A percentile compares a stretch with the other conserved stretches of the same genome.
phyloP scores from a whole-genome alignment of 2,329 filamentous ascomycete species.

The Fulvia fulva region DNA sequence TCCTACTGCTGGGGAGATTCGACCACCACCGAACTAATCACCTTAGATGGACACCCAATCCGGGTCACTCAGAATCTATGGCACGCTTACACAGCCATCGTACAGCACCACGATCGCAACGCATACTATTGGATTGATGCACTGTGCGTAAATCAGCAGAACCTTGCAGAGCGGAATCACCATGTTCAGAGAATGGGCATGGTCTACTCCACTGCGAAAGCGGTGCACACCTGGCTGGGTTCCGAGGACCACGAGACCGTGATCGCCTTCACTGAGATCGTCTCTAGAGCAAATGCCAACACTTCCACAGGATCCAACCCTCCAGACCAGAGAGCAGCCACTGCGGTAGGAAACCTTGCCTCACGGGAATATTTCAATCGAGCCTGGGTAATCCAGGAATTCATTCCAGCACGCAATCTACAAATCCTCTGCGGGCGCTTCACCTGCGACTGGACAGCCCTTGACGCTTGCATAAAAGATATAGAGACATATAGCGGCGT shows the following conservation, averaged over 20 bases:
- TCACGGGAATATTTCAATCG: neutral
- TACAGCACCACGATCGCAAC: neutral
- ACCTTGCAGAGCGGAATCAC: constrained; percentile 5
- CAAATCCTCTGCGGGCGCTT: neutral
- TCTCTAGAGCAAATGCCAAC: neutral
- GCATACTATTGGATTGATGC: constrained; percentile 13
- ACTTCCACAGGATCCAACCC: neutral
- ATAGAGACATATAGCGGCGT: neutral
- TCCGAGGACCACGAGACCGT: neutral
- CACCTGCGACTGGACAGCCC: neutral
- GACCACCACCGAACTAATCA: neutral
- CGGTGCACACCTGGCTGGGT: constrained; percentile 14
- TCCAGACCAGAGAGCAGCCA: neutral
- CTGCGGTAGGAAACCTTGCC: neutral
- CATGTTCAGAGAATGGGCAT: constrained; percentile 13
- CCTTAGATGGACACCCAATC: neutral
- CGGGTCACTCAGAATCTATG: neutral
- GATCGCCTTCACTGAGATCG: neutral
- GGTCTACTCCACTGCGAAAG: constrained; percentile 7
- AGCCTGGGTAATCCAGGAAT: neutral
- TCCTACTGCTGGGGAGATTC: constrained; percentile 9
- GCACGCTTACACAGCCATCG: neutral
- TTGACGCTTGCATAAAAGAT: neutral
- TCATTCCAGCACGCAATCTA: neutral
- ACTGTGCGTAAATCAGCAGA: constrained; percentile 16